Evolutionary conservation across 2,329 filamentous ascomycete genomes (phyloP), one percentile per base, ranked within the genome.

Genomic region (Aureobasidium uvarum): DNA sequence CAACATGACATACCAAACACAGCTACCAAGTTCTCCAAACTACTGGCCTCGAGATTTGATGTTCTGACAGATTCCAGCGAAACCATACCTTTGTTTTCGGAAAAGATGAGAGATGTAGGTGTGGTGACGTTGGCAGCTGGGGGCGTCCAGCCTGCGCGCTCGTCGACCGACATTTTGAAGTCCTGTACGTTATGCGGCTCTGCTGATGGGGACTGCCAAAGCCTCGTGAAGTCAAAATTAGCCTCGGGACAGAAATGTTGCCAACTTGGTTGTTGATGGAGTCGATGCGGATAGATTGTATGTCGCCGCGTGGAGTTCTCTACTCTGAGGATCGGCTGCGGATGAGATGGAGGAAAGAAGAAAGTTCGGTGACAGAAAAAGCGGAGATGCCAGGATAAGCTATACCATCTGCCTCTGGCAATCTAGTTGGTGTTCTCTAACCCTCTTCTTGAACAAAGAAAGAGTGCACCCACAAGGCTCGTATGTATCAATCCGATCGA

Each of bases 21-120:
- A 31, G 68, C 70, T 39, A 77, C 76, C 31, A 76, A 68, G n/a
- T 70, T 72, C 7, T 69, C 50, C 31, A 76, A 63, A 18, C 55
- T 50, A 51, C 72, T 70, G 20, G 68, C 72, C 60, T 72, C 62
- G n/a, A 69, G 67, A 66, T 76, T 77, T 33, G 71, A 70, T 52
- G 71, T 69, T 65, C 73, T 72, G 18, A 76, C 64, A n/a, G 69
- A 67, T 25, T 74, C 70, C 63, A 73, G 39, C 25, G 60, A 63
- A 28, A 69, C 68, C 65, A 68, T 69, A 25, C 66, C 66, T 25
- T 41, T n/a, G 38, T 62, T 66, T 38, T 60, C 67, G 18, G 67
- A 66, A 41, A 68, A 69, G 23, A 69, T 62, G 48, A 69, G 55
- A 18, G 68, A 69, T 33, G 66, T 59, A 3, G 60, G 60, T 36